Base-by-base conservation (phyloP, 352 stramenopile genomes). In the Pythium periplocum region DNA sequence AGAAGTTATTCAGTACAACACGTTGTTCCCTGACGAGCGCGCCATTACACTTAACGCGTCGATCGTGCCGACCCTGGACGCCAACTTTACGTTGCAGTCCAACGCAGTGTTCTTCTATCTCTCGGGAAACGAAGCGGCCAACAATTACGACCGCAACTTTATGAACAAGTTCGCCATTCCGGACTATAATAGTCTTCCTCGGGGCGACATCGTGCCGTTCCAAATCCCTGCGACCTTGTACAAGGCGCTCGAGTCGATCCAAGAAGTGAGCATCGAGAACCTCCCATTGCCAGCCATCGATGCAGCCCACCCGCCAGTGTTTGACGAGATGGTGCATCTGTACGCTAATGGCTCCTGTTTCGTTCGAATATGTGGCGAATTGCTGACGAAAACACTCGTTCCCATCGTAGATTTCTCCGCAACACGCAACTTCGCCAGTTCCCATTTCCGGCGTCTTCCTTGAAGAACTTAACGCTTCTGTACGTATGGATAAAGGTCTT, bases 351-450 rank as follows among this genome's bases (percentile, higher is more conserved):
- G 17, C 17, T 26, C 17, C 17, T 26, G 17, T 26, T 26, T 26
- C 17, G 17, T 26, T 26, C 17, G 17, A 26, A 26, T 26, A 26
- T 26, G 17, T 26, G 17, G 17, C 17, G 17, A 26, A 26, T 26
- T 26, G 17, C 17, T 26, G 17, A 26, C 17, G 17, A 26, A 26
- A 26, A 26, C 17, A 26, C 17, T 26, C 17, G 17, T 26, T 26
- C 17, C 17, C 17, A 26, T 26, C 17, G 6, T n/a, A 60, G 53
- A 34, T 60, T 48, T 38, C 17, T 60, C 17, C 37, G 53, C 37
- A 60, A 60, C 53, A 53, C 53, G 39, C 41, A 54, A 47, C 53
- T 60, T 11, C 53, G 38, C n/a, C 50, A 45, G 8, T 54, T 60
- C n/a, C 53, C 53, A 32, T 35, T 60, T 26, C 10, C 53, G 17